phyloP scores from a whole-genome alignment of 2,329 filamentous ascomycete genomes.

The Verticillium nubilum region DNA sequence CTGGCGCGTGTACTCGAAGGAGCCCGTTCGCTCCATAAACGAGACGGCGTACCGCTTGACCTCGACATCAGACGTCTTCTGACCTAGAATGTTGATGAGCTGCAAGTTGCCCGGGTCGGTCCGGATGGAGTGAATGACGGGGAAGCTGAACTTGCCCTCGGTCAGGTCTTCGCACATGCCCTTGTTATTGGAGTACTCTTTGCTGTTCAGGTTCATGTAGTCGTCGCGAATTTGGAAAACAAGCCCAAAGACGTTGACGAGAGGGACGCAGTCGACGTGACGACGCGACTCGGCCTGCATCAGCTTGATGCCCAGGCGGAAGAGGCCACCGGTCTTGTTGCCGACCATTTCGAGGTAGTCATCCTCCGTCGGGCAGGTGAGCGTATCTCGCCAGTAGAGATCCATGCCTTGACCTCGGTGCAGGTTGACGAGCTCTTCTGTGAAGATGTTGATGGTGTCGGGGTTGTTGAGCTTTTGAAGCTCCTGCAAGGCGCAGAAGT shows the following conservation, averaged over 20 bases:
- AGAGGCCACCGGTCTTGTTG: slow-evolving; percentile 86
- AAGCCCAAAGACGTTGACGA: slow-evolving; percentile 80
- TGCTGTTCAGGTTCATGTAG: slow-evolving; percentile 77
- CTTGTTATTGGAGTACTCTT: slow-evolving; percentile 81
- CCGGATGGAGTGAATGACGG: slow-evolving; percentile 89
- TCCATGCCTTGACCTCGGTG: slow-evolving; percentile 89
- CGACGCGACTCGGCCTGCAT: slow-evolving; percentile 70
- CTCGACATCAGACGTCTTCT: slow-evolving; percentile 79
- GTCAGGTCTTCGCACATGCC: slow-evolving; percentile 92
- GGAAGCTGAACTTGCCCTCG: slow-evolving; percentile 95
- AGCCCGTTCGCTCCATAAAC: slow-evolving; percentile 88
- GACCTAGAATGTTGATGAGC: slow-evolving; percentile 86
- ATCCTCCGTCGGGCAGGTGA: slow-evolving; percentile 78
- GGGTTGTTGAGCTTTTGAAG: slow-evolving; percentile 66
- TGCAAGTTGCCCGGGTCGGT: slow-evolving; percentile 68
- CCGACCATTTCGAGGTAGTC: slow-evolving; percentile 93
- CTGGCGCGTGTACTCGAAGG: slow-evolving; percentile 76
- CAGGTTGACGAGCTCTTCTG: slow-evolving; percentile 77
- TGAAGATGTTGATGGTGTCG: slow-evolving; percentile 63
- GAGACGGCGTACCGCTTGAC: slow-evolving; percentile 87
- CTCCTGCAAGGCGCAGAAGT: slow-evolving; percentile 74
- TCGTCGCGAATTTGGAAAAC: slow-evolving; percentile 92
- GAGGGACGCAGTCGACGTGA: slow-evolving; percentile 66
- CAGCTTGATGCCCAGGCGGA: slow-evolving; percentile 77
- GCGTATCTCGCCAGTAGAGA: slow-evolving; percentile 80